Evolutionary conservation across 148 eudicot species (phyloP).

Genomic region (Rhododendron ferrugineum): DNA sequence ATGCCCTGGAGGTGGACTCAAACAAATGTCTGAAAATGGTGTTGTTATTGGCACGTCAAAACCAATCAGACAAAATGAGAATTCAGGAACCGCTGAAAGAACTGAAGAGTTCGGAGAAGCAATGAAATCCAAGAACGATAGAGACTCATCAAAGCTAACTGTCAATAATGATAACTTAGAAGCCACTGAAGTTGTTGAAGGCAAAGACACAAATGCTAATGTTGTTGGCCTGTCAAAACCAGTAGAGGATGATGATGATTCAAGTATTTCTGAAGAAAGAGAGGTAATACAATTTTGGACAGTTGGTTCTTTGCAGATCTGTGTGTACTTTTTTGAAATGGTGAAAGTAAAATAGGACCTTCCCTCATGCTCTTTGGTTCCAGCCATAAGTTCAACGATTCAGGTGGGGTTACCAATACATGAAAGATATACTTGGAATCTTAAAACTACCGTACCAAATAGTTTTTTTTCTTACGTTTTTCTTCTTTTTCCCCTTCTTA

Average conservation of each 20-base stretch:
- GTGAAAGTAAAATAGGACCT: neutral
- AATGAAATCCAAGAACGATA: neutral
- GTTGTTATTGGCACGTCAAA: neutral
- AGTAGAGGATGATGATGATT: neutral
- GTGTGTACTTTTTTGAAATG: neutral
- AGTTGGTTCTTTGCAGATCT: neutral
- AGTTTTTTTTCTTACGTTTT: neutral
- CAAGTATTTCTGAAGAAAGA: neutral
- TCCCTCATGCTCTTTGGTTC: neutral
- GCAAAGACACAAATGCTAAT: neutral
- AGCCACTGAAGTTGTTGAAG: constrained; percentile 4
- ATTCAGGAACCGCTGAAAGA: neutral
- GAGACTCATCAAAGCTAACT: neutral
- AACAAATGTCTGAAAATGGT: neutral
- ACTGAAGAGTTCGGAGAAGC: neutral
- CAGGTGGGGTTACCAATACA: neutral
- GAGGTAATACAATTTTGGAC: neutral
- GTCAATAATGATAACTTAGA: neutral
- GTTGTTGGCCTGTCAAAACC: neutral
- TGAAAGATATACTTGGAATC: neutral
- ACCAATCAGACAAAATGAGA: neutral
- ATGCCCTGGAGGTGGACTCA: neutral
- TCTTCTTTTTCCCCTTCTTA: neutral
- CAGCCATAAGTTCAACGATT: neutral
- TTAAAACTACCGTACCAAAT: neutral